These are phyloP conservation scores for Garcileccinum viscosum DNA, from an alignment of 1,284 basidiomycete genomes.

Conservation along the genomic window DNA sequence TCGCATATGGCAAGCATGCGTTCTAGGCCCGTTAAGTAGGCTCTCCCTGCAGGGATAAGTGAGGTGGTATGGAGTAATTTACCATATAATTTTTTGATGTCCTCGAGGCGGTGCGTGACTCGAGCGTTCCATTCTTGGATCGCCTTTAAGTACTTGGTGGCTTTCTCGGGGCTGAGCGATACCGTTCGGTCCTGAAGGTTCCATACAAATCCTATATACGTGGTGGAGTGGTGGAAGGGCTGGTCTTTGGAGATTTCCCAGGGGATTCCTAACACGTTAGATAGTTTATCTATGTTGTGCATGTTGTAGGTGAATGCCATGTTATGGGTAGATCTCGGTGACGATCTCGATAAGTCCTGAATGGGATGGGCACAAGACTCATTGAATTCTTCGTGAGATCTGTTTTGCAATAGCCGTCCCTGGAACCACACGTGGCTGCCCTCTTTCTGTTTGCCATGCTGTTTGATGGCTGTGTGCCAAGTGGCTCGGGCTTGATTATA, in stretches of 20 bases:
- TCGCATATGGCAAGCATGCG: too few species aligned
- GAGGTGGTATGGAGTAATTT: too few species aligned
- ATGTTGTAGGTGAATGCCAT: background rate
- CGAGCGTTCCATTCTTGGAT: too few species aligned
- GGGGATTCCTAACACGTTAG: background rate
- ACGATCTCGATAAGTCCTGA: rapidly evolving
- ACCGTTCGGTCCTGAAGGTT: too few species aligned
- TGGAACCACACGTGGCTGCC: background rate
- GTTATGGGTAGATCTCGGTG: background rate
- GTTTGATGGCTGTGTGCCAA: background rate
- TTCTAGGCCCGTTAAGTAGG: too few species aligned
- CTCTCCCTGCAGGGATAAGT: too few species aligned
- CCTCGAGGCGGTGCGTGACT: too few species aligned
- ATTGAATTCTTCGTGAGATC: background rate
- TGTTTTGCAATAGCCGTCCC: background rate
- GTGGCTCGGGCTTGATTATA: background rate
- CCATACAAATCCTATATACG: conserved; percentile 10
- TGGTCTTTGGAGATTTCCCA: conserved; percentile 24
- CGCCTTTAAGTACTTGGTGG: too few species aligned
- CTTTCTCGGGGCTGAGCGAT: too few species aligned
- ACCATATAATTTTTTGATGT: too few species aligned
- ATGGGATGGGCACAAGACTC: background rate
- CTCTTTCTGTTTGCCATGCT: background rate
- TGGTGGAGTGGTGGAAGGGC: background rate
- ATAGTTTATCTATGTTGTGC: background rate